Percentiles rank a stretch among this genome's conserved stretches.
Conservation (phyloP, 805 yeast genomes). For the Nadsonia fulvescens region DNA sequence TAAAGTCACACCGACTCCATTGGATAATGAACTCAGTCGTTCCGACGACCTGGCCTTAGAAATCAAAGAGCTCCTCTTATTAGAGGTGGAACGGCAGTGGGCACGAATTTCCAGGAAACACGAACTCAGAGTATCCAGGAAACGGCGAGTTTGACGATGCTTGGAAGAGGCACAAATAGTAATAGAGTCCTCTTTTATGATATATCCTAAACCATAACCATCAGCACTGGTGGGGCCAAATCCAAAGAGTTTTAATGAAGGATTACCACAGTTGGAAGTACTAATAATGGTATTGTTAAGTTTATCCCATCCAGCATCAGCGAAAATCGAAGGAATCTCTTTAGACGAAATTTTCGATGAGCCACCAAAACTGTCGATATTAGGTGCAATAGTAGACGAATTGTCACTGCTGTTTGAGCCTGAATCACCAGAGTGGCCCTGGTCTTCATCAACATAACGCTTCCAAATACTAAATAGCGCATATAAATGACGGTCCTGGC, state of each 20-base stretch:
- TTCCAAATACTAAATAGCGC: slow-evolving; percentile 84
- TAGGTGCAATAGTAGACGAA: slow-evolving; percentile 9
- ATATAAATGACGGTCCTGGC: slow-evolving; percentile 84
- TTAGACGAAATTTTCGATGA: no score
- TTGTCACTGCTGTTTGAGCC: slow-evolving; percentile 16
- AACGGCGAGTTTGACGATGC: slow-evolving; percentile 72
- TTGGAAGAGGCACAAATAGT: slow-evolving; percentile 73
- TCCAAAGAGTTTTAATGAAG: slow-evolving; percentile 71
- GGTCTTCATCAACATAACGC: slow-evolving; percentile 15
- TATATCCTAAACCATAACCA: slow-evolving; percentile 88
- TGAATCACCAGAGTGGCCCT: slow-evolving; percentile 12
- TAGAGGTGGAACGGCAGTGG: slow-evolving; percentile 18
- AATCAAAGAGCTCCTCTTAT: slow-evolving; percentile 5
- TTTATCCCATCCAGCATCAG: slow-evolving; percentile 77
- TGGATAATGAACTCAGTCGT: slow-evolving; percentile 6
- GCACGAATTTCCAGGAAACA: slow-evolving; percentile 40
- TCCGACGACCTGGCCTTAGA: slow-evolving; percentile 12
- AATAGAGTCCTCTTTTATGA: slow-evolving; percentile 62
- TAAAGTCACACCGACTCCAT: neutral
- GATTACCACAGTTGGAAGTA: slow-evolving; percentile 84
- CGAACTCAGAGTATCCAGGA: slow-evolving; percentile 46
- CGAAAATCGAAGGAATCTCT: slow-evolving; percentile 69
- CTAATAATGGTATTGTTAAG: slow-evolving; percentile 65
- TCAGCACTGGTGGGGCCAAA: slow-evolving; percentile 82
- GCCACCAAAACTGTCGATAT: no score